Conservation (phyloP, 2,329 filamentous ascomycete species). For the Cercospora citrullina region DNA sequence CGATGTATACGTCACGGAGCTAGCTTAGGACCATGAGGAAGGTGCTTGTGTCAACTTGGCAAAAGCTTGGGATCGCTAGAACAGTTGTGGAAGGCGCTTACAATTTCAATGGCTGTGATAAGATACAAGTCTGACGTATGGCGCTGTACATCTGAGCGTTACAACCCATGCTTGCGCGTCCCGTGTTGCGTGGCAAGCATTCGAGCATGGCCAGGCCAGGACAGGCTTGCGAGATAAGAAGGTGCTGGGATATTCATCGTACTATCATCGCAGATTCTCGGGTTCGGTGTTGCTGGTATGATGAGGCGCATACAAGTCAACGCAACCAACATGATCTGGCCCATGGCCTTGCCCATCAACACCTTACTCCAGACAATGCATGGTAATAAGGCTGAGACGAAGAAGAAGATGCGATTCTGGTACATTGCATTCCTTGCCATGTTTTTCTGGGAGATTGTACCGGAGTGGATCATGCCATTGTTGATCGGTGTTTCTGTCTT, state of each 20-base stretch:
- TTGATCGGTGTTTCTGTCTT: conserved; percentile 48
- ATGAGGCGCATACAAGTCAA: conserved; percentile 50
- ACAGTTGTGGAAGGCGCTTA: background rate
- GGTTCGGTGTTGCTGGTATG: conserved; percentile 53
- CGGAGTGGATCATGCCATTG: conserved; percentile 50
- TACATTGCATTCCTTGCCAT: conserved; percentile 44
- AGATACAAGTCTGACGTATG: background rate
- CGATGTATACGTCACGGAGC: background rate
- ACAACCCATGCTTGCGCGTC: background rate
- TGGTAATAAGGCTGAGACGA: conserved; percentile 41
- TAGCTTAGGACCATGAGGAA: background rate
- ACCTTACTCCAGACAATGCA: conserved; percentile 46
- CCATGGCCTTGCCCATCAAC: conserved; percentile 41
- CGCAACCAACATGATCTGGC: conserved; percentile 54
- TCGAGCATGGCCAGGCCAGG: background rate
- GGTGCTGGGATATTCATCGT: conserved; percentile 48
- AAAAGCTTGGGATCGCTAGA: background rate
- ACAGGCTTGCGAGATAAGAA: conserved; percentile 5
- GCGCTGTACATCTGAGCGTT: too few species aligned
- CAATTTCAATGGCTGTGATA: background rate
- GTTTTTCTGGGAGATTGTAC: conserved; percentile 53
- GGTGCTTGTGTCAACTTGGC: conserved; percentile 4
- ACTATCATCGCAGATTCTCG: conserved; percentile 52
- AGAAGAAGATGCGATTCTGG: conserved; percentile 46
- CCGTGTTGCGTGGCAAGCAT: background rate